These are phyloP conservation scores for Dothideomycetes sp. DNA, from an alignment of 2,329 filamentous ascomycete genomes.

Conservation along the genomic window DNA sequence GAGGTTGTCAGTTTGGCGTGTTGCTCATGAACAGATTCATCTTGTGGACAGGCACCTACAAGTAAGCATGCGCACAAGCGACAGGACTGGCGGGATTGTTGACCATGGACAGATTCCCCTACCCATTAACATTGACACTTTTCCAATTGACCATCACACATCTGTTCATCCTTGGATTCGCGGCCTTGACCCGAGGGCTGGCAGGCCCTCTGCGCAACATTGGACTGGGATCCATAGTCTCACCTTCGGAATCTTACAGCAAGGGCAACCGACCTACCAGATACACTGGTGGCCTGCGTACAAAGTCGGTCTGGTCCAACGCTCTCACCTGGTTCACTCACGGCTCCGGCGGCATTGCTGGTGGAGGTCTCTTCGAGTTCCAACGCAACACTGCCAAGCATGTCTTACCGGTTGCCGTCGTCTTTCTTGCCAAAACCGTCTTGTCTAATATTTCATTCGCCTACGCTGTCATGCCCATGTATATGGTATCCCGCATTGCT, in stretches of 20 bases:
- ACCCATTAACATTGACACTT: slow-evolving; percentile 43
- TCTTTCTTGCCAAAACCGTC: slow-evolving; percentile 43
- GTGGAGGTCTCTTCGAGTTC: slow-evolving; percentile 47
- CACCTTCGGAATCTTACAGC: slow-evolving; percentile 29
- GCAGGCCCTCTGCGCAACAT: slow-evolving; percentile 33
- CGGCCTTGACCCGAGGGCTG: slow-evolving; percentile 40
- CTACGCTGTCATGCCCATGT: slow-evolving; percentile 44
- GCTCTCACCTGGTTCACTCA: slow-evolving; percentile 30
- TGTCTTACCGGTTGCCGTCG: slow-evolving; percentile 40
- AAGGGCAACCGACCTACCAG: slow-evolving; percentile 13
- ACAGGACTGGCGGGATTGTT: neutral
- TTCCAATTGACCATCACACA: slow-evolving; percentile 44
- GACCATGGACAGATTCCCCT: slow-evolving; percentile 37
- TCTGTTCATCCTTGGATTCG: slow-evolving; percentile 37
- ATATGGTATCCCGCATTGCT: slow-evolving; percentile 43
- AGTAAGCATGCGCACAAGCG: slow-evolving; percentile 1
- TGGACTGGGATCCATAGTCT: slow-evolving; percentile 36
- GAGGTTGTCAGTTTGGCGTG: slow-evolving; percentile 39
- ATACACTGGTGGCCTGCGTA: slow-evolving; percentile 19
- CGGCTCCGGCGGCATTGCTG: slow-evolving; percentile 41
- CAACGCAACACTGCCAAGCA: slow-evolving; percentile 39
- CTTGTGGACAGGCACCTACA: slow-evolving; percentile 30
- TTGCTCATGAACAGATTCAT: slow-evolving; percentile 44
- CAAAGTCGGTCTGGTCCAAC: slow-evolving; percentile 16
- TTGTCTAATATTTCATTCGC: slow-evolving; percentile 48